Conservation (phyloP, 2,329 filamentous ascomycete genomes). For the Oidium heveae region DNA sequence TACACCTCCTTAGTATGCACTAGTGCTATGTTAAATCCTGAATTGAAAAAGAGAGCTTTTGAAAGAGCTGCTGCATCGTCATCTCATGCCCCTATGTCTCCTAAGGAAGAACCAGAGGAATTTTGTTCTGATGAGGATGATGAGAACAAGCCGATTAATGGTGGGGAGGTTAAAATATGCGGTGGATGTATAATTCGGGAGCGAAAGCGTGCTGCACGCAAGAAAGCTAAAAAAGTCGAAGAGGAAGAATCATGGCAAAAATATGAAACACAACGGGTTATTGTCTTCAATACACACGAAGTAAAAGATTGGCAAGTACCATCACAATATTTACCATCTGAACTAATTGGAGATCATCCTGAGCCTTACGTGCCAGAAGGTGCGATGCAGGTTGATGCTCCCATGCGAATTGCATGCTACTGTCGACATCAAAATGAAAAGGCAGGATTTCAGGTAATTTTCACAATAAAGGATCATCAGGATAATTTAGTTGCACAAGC, state of each 20-base stretch:
- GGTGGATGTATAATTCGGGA: conserved; percentile 76
- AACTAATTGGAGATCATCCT: conserved; percentile 19
- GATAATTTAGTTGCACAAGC: conserved; percentile 60
- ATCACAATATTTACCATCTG: conserved; percentile 24
- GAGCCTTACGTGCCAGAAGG: conserved; percentile 26
- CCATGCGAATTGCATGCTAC: conserved; percentile 94
- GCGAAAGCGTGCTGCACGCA: conserved; percentile 68
- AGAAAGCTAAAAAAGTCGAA: conserved; percentile 80
- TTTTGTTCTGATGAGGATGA: conserved; percentile 18
- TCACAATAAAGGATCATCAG: conserved; percentile 67
- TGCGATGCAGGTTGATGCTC: conserved; percentile 55
- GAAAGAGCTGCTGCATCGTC: conserved; percentile 14
- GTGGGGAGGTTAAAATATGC: conserved; percentile 86
- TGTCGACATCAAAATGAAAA: conserved; percentile 91
- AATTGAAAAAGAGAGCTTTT: conserved; percentile 36
- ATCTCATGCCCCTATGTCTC: conserved; percentile 11
- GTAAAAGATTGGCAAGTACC: conserved; percentile 58
- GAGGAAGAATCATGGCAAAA: conserved; percentile 73
- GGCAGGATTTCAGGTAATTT: conserved; percentile 74
- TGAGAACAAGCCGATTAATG: conserved; percentile 49
- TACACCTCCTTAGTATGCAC: conserved; percentile 71
- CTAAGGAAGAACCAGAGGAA: conserved; percentile 5
- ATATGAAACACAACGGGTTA: conserved; percentile 56
- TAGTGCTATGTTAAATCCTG: conserved; percentile 60
- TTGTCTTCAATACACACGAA: conserved; percentile 80